Conservation (phyloP, 2,329 filamentous ascomycete species). For the Myriangium duriaei region DNA sequence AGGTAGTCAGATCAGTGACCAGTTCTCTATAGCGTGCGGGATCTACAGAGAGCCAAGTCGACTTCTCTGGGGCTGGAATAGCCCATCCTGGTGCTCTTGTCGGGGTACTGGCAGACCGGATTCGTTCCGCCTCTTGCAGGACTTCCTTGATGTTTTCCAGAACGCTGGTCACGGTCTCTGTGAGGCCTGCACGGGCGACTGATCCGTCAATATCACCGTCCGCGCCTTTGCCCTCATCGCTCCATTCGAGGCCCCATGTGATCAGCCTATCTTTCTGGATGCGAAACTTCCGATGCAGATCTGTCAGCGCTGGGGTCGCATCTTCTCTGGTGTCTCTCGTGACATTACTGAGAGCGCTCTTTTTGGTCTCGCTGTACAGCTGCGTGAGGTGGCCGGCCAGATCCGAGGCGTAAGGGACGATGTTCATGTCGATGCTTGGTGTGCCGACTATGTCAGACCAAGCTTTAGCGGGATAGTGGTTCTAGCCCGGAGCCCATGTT, state of each 20-base stretch:
- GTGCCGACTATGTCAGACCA: no score
- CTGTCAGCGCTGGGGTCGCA: conserved; percentile 55
- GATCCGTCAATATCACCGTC: conserved; percentile 63
- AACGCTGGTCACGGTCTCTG: conserved; percentile 65
- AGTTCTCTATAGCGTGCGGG: conserved; percentile 64
- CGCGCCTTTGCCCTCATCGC: conserved; percentile 44
- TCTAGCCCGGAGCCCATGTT: no score
- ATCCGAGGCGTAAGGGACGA: conserved; percentile 6
- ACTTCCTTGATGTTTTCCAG: conserved; percentile 63
- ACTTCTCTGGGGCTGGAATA: conserved; percentile 26
- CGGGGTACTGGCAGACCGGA: conserved; percentile 39
- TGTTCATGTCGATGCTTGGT: no score
- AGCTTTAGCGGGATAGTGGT: no score
- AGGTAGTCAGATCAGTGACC: conserved; percentile 59
- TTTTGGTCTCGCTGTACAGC: conserved; percentile 72
- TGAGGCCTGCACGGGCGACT: conserved; percentile 53
- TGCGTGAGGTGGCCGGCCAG: conserved; percentile 41
- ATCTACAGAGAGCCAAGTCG: conserved; percentile 34
- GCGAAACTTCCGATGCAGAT: conserved; percentile 61
- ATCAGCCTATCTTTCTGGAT: conserved; percentile 71
- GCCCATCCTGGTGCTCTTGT: conserved; percentile 23
- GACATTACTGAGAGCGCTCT: conserved; percentile 48
- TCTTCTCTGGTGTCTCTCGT: conserved; percentile 42
- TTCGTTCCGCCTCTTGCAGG: conserved; percentile 59
- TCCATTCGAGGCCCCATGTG: conserved; percentile 73